Conservation (phyloP, 2,329 filamentous ascomycete genomes). For the Monosporascus sp. region DNA sequence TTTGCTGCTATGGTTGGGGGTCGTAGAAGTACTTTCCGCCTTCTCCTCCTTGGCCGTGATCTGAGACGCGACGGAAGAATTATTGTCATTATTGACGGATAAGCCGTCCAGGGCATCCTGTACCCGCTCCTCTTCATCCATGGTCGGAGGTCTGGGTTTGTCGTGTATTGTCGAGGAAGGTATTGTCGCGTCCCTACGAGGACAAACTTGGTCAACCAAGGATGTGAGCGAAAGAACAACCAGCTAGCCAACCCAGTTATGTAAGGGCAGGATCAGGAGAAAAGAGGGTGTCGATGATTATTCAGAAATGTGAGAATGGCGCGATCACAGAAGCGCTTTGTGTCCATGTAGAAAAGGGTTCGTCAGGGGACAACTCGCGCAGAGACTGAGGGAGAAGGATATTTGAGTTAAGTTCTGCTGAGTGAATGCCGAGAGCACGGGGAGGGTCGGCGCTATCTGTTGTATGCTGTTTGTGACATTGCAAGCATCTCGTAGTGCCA, state of each 20-base stretch:
- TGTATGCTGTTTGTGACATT: conserved; percentile 23
- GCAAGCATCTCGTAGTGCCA: conserved; percentile 19
- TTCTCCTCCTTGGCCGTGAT: conserved; percentile 34
- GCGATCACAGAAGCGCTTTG: conserved; percentile 8
- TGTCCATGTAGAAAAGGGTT: conserved; percentile 9
- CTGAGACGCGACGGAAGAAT: conserved; percentile 8
- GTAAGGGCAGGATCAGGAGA: conserved; percentile 4
- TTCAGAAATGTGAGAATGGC: conserved; percentile 1
- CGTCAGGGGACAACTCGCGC: neutral
- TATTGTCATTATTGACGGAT: conserved; percentile 35
- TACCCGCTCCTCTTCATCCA: conserved; percentile 27
- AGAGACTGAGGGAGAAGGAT: neutral
- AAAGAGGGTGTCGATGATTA: conserved; percentile 1
- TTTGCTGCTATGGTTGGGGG: conserved; percentile 34
- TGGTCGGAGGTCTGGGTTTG: conserved; percentile 10
- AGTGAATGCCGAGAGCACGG: neutral
- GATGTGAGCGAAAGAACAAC: neutral
- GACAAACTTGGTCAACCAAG: conserved; percentile 1
- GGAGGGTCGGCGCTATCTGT: conserved; percentile 16
- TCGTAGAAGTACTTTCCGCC: conserved; percentile 31
- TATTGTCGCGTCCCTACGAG: conserved; percentile 1
- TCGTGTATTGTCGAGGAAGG: conserved; percentile 3
- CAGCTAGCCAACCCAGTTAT: neutral
- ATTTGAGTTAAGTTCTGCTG: neutral
- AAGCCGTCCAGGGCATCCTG: conserved; percentile 35